phyloP scores from a whole-genome alignment of 2,329 filamentous ascomycete genomes.

The Elsinoe fawcettii region DNA sequence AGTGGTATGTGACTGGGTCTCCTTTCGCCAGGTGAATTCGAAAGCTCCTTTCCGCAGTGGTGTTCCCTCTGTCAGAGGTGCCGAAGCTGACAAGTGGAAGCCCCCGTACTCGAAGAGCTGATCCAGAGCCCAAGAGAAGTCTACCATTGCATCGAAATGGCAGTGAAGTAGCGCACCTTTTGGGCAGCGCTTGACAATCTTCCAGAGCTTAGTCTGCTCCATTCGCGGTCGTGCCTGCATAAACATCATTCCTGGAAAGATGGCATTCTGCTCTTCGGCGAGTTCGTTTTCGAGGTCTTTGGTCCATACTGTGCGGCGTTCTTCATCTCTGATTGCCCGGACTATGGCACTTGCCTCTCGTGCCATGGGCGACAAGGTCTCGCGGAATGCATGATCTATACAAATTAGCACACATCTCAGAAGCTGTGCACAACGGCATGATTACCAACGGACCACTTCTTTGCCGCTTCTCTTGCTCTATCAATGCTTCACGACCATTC shows the following conservation, averaged over 20 bases:
- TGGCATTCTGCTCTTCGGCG: slow-evolving; percentile 52
- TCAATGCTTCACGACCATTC: slow-evolving; percentile 63
- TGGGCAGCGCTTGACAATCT: slow-evolving; percentile 76
- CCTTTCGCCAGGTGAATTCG: slow-evolving; percentile 51
- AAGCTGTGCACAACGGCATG: slow-evolving; percentile 8
- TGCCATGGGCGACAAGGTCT: slow-evolving; percentile 71
- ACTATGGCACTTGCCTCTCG: slow-evolving; percentile 72
- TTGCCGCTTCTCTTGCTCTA: slow-evolving; percentile 71
- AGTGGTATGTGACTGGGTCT: slow-evolving; percentile 35
- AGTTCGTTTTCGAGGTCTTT: slow-evolving; percentile 62
- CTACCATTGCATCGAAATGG: slow-evolving; percentile 85
- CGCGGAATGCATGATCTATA: slow-evolving; percentile 61
- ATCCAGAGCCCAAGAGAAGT: slow-evolving; percentile 71
- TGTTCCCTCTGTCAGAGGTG: slow-evolving; percentile 47
- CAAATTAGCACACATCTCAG: neutral
- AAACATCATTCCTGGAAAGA: slow-evolving; percentile 93
- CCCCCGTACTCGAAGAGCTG: slow-evolving; percentile 63
- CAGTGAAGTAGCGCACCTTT: slow-evolving; percentile 83
- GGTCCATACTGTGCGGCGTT: slow-evolving; percentile 71
- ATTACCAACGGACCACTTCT: slow-evolving; percentile 59
- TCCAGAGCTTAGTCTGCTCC: slow-evolving; percentile 77
- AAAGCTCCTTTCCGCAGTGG: slow-evolving; percentile 51
- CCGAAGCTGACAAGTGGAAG: slow-evolving; percentile 59
- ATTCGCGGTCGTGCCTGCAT: slow-evolving; percentile 75
- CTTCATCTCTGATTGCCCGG: slow-evolving; percentile 66